Percentiles rank a stretch among this genome's conserved stretches.
Evolutionary conservation across 768 basidiomycete species (phyloP).

Genomic region (Hemileccinum impolitum): DNA sequence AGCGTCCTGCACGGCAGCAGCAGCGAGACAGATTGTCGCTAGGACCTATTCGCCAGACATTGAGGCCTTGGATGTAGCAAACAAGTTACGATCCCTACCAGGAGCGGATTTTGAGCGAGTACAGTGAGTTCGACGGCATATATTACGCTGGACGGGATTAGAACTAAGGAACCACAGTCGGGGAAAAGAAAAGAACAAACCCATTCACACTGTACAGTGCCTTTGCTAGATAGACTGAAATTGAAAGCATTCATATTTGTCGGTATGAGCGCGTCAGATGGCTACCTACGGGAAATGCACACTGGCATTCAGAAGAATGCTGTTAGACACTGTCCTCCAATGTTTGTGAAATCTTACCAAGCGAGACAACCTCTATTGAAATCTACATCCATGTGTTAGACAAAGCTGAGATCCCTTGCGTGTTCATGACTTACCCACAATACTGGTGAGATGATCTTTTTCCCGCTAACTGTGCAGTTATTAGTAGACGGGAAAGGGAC

Average conservation of each 20-base stretch:
- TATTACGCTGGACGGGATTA: neutral
- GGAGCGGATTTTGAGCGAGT: neutral
- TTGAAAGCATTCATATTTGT: neutral
- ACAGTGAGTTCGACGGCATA: neutral
- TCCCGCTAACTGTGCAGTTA: neutral
- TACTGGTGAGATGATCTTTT: neutral
- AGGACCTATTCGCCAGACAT: neutral
- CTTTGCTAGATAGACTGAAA: neutral
- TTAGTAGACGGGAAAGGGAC: too few species aligned
- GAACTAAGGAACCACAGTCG: neutral
- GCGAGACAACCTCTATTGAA: neutral
- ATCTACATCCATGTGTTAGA: neutral
- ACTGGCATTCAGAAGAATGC: neutral
- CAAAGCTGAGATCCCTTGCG: neutral
- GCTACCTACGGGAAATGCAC: neutral
- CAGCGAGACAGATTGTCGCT: neutral
- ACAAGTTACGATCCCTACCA: neutral
- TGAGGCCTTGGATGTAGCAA: too few species aligned
- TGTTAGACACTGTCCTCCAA: neutral
- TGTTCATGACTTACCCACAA: neutral
- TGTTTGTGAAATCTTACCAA: neutral
- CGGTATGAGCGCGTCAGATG: neutral
- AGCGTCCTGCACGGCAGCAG: neutral
- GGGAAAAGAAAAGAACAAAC: neutral
- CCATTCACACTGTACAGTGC: neutral